phyloP scores from a whole-genome alignment of 345 rosid species.

The Clarkia xantiana region DNA sequence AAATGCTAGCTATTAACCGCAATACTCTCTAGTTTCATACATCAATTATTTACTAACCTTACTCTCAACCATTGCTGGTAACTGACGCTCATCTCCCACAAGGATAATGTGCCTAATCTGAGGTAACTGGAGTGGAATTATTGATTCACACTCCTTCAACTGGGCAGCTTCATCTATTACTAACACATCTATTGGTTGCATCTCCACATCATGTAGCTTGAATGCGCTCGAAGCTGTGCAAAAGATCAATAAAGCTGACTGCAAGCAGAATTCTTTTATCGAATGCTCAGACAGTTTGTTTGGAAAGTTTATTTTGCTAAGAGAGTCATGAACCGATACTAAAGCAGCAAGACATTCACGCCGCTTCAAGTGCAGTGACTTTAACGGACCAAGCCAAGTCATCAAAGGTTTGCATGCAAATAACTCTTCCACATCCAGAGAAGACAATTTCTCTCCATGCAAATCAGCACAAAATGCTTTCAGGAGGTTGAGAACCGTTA shows the following conservation, averaged over 20 bases:
- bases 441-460: constrained; percentile 6
- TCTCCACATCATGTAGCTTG: background rate
- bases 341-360: constrained; percentile 17
- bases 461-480: constrained; percentile 12
- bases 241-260: constrained; percentile 6
- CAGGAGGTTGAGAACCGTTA: constrained; percentile 11
- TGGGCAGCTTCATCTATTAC: constrained; percentile 12
- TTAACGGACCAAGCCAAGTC: background rate
- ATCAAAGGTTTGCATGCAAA: constrained; percentile 9
- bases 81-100: constrained; percentile 8
- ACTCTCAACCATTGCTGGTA: constrained; percentile 9
- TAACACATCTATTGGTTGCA: constrained; percentile 3
- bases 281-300: background rate
- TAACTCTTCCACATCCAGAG: constrained; percentile 10
- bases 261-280: constrained; percentile 1
- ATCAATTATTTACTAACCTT: background rate
- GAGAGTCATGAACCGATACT: constrained; percentile 3
- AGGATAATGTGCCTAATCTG: constrained; percentile 5
- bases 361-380: constrained; percentile 5
- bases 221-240: constrained; percentile 8
- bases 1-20: no score
- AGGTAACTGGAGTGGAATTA: constrained; percentile 5
- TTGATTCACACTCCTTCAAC: constrained; percentile 10
- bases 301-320: background rate
- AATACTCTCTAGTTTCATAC: no score